These are phyloP conservation scores for Candida oleophila DNA, from an alignment of 805 yeast species.

Conservation along the genomic window DNA sequence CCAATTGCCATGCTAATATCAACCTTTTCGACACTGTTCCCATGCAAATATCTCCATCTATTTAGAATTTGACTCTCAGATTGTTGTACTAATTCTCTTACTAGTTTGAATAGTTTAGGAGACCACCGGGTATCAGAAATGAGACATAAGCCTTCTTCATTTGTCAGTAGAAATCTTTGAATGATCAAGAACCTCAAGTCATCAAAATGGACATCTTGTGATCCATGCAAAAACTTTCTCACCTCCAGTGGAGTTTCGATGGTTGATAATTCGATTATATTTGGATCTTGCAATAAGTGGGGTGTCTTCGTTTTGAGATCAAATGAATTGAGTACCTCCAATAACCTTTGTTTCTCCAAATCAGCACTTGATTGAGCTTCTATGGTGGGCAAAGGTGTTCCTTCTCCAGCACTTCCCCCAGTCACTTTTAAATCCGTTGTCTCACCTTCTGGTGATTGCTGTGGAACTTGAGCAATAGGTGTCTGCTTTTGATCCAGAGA, in stretches of 20 bases:
- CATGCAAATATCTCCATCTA: constrained; percentile 3
- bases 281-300: neutral
- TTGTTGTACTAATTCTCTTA: constrained; percentile 36
- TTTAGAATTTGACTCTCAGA: constrained; percentile 22
- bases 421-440: neutral
- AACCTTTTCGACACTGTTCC: neutral
- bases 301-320: constrained; percentile 3
- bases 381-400: constrained; percentile 8
- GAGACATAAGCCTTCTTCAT: constrained; percentile 18
- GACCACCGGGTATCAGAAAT: constrained; percentile 43
- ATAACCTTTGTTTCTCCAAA: constrained; percentile 7
- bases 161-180: constrained; percentile 16
- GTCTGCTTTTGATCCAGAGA: constrained; percentile 9
- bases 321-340: constrained; percentile 5
- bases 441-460: neutral
- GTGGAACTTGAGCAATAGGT: neutral
- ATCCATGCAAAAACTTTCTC: constrained; percentile 11
- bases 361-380: constrained; percentile 16
- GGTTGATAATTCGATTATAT: constrained; percentile 1
- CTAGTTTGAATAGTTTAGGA: constrained; percentile 25
- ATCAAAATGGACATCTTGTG: constrained; percentile 6
- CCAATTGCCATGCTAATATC: constrained; percentile 31
- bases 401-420: neutral
- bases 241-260: constrained; percentile 15
- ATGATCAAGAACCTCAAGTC: constrained; percentile 26